A percentile compares a stretch with the other conserved stretches of the same genome.
phyloP scores from a whole-genome alignment of 1,284 basidiomycete genomes.

The Rhizoctonia solani region DNA sequence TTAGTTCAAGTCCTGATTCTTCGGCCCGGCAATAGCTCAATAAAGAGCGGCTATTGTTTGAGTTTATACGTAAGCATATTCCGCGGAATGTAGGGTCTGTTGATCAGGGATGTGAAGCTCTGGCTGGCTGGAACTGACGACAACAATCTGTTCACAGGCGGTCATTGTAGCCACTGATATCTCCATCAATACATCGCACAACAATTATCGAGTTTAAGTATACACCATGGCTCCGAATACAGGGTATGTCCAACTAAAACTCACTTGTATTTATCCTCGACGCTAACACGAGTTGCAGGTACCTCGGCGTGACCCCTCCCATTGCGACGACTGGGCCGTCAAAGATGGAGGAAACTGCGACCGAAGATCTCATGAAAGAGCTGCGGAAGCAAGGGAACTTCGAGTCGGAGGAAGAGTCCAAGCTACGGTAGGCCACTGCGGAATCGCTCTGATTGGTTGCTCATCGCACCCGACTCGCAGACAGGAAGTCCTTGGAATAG shows the following conservation, averaged over 20 bases:
- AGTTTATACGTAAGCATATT: background rate
- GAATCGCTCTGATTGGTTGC: no score
- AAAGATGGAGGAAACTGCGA: slow-evolving; percentile 78
- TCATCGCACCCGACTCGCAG: no score
- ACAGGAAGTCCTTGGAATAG: slow-evolving; percentile 89
- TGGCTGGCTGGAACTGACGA: slow-evolving; percentile 13
- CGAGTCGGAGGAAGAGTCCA: slow-evolving; percentile 87
- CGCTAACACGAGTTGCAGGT: slow-evolving; percentile 10
- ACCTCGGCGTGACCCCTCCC: slow-evolving; percentile 83
- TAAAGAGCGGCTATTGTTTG: background rate
- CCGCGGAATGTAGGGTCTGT: slow-evolving; percentile 26
- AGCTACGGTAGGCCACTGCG: slow-evolving; percentile 71
- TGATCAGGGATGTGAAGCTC: slow-evolving; percentile 12
- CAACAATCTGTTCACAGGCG: slow-evolving; percentile 18
- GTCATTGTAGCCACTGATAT: slow-evolving; percentile 7
- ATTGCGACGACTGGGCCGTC: slow-evolving; percentile 82
- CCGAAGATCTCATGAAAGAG: slow-evolving; percentile 85
- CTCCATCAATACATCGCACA: slow-evolving; percentile 2
- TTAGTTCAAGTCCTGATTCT: background rate
- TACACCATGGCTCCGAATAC: slow-evolving; percentile 13
- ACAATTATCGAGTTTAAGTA: background rate
- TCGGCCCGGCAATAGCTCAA: no score
- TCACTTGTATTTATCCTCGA: no score
- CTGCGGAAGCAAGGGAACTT: slow-evolving; percentile 85
- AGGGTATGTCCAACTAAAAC: background rate